Conservation (phyloP, 257 asterid species). For the Euphrasia confusa region DNA sequence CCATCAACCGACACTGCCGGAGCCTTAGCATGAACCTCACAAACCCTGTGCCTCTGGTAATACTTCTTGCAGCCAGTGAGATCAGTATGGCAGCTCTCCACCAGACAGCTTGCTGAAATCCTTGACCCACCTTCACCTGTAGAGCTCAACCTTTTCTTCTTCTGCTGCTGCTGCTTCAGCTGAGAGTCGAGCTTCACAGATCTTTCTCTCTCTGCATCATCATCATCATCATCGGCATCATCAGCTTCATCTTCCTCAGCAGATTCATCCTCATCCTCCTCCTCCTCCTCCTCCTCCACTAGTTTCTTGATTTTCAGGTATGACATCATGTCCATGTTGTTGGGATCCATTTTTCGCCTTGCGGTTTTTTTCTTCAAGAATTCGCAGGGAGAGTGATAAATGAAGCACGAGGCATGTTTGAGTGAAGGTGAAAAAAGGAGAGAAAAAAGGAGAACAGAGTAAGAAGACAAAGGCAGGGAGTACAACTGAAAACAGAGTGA, state of each 20-base stretch:
- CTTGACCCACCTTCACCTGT: slow-evolving; percentile 22
- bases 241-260: slow-evolving; percentile 31
- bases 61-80: slow-evolving; percentile 41
- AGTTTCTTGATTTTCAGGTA: slow-evolving; percentile 28
- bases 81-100: slow-evolving; percentile 42
- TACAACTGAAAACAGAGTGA: neutral
- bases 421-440: slow-evolving; percentile 21
- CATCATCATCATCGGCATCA: slow-evolving; percentile 14
- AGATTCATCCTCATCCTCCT: neutral
- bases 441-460: neutral
- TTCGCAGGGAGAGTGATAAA: slow-evolving; percentile 22
- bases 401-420: slow-evolving; percentile 32
- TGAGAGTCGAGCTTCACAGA: slow-evolving; percentile 10
- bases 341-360: slow-evolving; percentile 11
- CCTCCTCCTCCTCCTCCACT: slow-evolving; percentile 22
- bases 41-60: slow-evolving; percentile 54
- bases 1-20: slow-evolving; percentile 44
- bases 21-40: slow-evolving; percentile 57
- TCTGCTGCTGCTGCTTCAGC: slow-evolving; percentile 28
- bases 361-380: too few relatives aligned
- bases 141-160: slow-evolving; percentile 32
- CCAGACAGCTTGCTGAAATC: slow-evolving; percentile 30
- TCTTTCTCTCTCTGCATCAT: slow-evolving; percentile 9
- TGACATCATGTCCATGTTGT: slow-evolving; percentile 22
- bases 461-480: neutral